phyloP scores from a whole-genome alignment of 2,329 filamentous ascomycete genomes.

The Phialophora chinensis region DNA sequence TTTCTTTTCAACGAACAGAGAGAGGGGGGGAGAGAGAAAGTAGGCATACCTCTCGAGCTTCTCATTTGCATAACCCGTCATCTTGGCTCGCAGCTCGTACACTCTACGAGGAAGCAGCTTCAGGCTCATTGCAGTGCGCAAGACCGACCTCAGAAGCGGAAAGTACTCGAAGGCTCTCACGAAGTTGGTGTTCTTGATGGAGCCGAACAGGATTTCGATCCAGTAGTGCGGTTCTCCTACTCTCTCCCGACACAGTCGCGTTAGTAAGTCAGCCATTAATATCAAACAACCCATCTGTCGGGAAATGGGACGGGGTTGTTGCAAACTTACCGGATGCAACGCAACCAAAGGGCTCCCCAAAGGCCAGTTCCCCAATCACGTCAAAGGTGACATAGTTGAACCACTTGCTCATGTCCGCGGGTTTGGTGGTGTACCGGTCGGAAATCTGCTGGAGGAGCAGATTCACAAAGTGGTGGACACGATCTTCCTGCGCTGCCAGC shows the following conservation, averaged over 20 bases:
- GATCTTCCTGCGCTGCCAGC: slow-evolving; percentile 48
- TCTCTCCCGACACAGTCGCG: slow-evolving; percentile 9
- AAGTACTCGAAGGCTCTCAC: background rate
- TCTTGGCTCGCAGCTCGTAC: slow-evolving; percentile 11
- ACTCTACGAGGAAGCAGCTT: slow-evolving; percentile 15
- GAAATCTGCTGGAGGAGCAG: slow-evolving; percentile 21
- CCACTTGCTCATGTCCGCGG: slow-evolving; percentile 28
- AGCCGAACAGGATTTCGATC: slow-evolving; percentile 42
- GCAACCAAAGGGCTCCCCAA: slow-evolving; percentile 44
- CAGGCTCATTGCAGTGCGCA: background rate
- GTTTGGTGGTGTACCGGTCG: slow-evolving; percentile 3
- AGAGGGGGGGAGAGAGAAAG: no score
- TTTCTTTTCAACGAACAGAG: no score
- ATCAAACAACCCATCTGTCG: background rate
- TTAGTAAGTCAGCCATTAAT: background rate
- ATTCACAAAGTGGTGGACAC: slow-evolving; percentile 28
- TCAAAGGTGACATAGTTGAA: slow-evolving; percentile 38
- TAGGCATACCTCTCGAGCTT: slow-evolving; percentile 10
- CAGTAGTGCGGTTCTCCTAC: slow-evolving; percentile 41
- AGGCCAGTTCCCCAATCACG: slow-evolving; percentile 23
- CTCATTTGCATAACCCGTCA: slow-evolving; percentile 12
- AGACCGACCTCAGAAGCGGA: background rate
- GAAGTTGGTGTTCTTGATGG: slow-evolving; percentile 10
- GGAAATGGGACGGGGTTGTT: no score
- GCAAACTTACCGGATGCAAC: slow-evolving; percentile 25